A percentile compares a stretch with the other conserved stretches of the same genome.
These are phyloP conservation scores for Powellomyces hirtus DNA, from an alignment of 192 early-diverging fungal genomes.

Conservation along the genomic window DNA sequence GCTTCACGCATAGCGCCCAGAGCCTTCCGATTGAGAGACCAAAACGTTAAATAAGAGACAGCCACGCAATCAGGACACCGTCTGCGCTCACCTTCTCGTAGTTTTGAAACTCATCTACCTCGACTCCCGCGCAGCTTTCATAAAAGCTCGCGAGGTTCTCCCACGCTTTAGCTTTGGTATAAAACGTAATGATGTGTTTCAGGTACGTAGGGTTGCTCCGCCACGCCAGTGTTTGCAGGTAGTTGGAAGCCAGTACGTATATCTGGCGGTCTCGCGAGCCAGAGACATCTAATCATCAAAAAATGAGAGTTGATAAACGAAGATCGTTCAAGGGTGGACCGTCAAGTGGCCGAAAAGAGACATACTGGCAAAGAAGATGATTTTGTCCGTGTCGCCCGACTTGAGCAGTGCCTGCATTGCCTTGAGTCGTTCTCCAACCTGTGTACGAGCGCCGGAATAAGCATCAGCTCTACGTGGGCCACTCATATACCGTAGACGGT, in stretches of 20 bases:
- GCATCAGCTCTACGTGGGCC: too few species aligned
- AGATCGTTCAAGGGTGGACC: not conserved
- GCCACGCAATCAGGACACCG: not conserved
- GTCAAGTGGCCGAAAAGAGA: not conserved
- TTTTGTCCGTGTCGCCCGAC: slow-evolving; percentile 54
- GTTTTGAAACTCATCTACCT: slow-evolving; percentile 63
- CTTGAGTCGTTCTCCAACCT: slow-evolving; percentile 51
- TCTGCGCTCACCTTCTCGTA: slow-evolving; percentile 65
- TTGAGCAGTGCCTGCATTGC: slow-evolving; percentile 55
- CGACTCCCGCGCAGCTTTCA: slow-evolving; percentile 55
- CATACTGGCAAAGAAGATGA: slow-evolving; percentile 61
- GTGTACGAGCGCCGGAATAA: not conserved
- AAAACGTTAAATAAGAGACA: too few species aligned
- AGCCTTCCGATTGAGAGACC: slow-evolving; percentile 31
- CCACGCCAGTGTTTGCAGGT: slow-evolving; percentile 58
- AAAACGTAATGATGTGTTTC: slow-evolving; percentile 57
- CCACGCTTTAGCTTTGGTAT: slow-evolving; percentile 57
- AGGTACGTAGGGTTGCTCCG: slow-evolving; percentile 42
- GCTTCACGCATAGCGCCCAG: slow-evolving; percentile 49
- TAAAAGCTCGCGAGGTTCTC: slow-evolving; percentile 50
- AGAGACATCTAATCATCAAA: slow-evolving; percentile 46
- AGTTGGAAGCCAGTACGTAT: slow-evolving; percentile 55
- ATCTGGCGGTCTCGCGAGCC: slow-evolving; percentile 56
- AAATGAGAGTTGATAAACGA: slow-evolving; percentile 5
- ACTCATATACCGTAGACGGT: too few species aligned